Percentiles rank a stretch among this genome's conserved stretches.
Evolutionary conservation across 768 basidiomycete species (phyloP).

Genomic region (Rhodotorula toruloides): DNA sequence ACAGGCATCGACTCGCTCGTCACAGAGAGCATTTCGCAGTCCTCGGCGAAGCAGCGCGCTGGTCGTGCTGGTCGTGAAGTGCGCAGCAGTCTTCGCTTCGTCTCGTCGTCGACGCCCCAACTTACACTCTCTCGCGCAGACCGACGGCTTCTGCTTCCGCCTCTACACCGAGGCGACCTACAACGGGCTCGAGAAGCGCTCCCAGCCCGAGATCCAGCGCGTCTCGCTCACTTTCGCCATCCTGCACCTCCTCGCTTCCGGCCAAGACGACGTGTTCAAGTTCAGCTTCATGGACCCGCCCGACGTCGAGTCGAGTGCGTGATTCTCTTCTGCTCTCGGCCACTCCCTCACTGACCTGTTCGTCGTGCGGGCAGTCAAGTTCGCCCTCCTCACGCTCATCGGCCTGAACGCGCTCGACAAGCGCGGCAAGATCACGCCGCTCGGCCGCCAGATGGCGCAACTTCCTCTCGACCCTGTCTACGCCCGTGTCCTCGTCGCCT

Average conservation of each 20-base stretch:
- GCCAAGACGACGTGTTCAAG: conserved; percentile 34
- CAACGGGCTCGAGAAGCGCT: conserved; percentile 58
- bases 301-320: conserved; percentile 65
- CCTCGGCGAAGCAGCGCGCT: conserved; percentile 76
- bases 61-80: conserved; percentile 96
- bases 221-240: conserved; percentile 76
- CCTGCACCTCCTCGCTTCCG: conserved; percentile 58
- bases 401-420: conserved; percentile 72
- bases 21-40: conserved; percentile 76
- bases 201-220: conserved; percentile 85
- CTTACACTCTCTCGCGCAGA: conserved; percentile 49
- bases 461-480: conserved; percentile 87
- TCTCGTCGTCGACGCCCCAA: background rate
- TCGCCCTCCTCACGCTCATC: conserved; percentile 55
- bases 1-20: conserved; percentile 81
- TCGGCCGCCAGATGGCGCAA: conserved; percentile 78
- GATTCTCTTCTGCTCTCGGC: no score
- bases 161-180: conserved; percentile 83
- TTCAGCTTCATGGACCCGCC: conserved; percentile 88
- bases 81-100: conserved; percentile 24
- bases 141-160: conserved; percentile 79
- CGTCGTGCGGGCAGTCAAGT: conserved; percentile 18
- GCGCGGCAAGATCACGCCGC: conserved; percentile 59
- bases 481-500: conserved; percentile 72
- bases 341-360: no score